Evolutionary conservation across 1,139 yeast species (phyloP).

Genomic region (Suhomyces wounanorum): DNA sequence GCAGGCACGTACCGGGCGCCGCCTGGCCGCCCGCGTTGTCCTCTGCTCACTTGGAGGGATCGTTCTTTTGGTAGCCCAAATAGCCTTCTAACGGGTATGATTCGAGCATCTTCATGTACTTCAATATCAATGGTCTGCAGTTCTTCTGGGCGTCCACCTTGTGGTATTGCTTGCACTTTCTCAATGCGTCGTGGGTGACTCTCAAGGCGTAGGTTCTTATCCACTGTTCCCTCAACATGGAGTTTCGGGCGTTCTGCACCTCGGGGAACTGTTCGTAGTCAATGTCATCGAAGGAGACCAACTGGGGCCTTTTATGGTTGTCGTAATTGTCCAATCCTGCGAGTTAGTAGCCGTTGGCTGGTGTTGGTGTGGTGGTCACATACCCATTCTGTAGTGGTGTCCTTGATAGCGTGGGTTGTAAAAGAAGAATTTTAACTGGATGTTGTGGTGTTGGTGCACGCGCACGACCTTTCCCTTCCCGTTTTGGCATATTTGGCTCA

Average conservation of each 20-base stretch:
- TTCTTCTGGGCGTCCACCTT: slow-evolving; percentile 76
- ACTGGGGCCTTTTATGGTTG: slow-evolving; percentile 66
- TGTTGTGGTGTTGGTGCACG: slow-evolving; percentile 8
- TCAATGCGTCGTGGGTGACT: slow-evolving; percentile 71
- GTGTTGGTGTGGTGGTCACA: neutral
- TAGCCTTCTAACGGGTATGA: slow-evolving; percentile 67
- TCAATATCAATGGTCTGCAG: slow-evolving; percentile 61
- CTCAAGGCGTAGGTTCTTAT: slow-evolving; percentile 69
- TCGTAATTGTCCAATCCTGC: slow-evolving; percentile 42
- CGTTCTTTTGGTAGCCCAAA: slow-evolving; percentile 83
- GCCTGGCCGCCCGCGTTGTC: slow-evolving; percentile 4
- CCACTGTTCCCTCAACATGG: slow-evolving; percentile 81
- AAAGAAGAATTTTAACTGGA: slow-evolving; percentile 28
- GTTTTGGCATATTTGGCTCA: neutral
- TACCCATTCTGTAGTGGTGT: slow-evolving; percentile 11
- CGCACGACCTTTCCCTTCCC: slow-evolving; percentile 6
- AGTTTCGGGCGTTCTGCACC: slow-evolving; percentile 71
- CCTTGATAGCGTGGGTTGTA: slow-evolving; percentile 10
- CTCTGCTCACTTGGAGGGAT: slow-evolving; percentile 61
- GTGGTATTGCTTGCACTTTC: slow-evolving; percentile 75
- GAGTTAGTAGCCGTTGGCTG: slow-evolving; percentile 16
- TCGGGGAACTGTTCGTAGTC: slow-evolving; percentile 69
- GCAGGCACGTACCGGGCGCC: slow-evolving; percentile 1
- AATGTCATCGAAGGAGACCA: slow-evolving; percentile 82
- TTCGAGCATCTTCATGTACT: slow-evolving; percentile 77